These are phyloP conservation scores for Hamamelis virginiana DNA, from an alignment of 164 flowering plant genomes.

Conservation along the genomic window DNA sequence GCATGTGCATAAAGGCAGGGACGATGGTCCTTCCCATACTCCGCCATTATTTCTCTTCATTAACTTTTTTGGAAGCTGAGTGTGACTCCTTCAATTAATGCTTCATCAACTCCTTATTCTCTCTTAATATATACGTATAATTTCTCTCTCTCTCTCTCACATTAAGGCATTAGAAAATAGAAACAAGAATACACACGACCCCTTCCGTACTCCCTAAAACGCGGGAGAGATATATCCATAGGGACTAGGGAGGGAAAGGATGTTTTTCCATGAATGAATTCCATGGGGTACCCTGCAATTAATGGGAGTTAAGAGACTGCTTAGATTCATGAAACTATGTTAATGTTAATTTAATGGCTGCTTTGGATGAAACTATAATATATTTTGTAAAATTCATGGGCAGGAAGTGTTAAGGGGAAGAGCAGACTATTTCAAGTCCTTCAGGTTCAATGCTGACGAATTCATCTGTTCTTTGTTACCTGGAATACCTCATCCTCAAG, in stretches of 20 bases:
- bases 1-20: constrained; percentile 28
- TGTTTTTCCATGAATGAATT: too few species aligned
- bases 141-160: too few species aligned
- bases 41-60: constrained; percentile 8
- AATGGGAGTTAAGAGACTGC: too few species aligned
- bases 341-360: too few species aligned
- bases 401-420: constrained; percentile 96
- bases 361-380: too few species aligned
- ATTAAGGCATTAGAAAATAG: too few species aligned
- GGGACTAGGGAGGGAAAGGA: too few species aligned
- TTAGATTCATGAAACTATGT: too few species aligned
- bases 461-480: constrained; percentile 86
- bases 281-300: not conserved
- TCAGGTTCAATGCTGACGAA: constrained; percentile 75
- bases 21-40: constrained; percentile 18
- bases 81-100: not conserved
- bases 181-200: too few species aligned
- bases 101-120: not conserved
- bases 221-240: too few species aligned
- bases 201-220: too few species aligned
- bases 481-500: constrained; percentile 69
- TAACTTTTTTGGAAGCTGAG: constrained; percentile 4
- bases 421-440: constrained; percentile 59
- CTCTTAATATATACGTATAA: too few species aligned
- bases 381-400: not conserved